Evolutionary conservation across 371 early-diverging fungal genomes (phyloP).

Genomic region (Lichtheimia ornata): DNA sequence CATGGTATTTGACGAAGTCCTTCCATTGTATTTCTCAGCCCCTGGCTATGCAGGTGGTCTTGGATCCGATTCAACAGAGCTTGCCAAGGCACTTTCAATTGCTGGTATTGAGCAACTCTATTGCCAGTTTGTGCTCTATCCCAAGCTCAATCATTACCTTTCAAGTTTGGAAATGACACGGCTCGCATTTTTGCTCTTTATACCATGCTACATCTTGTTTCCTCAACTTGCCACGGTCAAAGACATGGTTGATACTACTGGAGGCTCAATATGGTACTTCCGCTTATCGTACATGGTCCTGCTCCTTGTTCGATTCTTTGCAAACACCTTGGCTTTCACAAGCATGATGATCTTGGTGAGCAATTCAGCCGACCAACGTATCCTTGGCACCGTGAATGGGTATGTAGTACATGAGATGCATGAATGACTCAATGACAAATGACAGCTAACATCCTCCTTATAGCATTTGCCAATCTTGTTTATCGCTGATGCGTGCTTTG

Average conservation of each 20-base stretch:
- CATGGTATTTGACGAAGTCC: slow-evolving; percentile 77
- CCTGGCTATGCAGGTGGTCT: slow-evolving; percentile 53
- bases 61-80: slow-evolving; percentile 42
- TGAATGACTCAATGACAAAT: neutral
- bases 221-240: slow-evolving; percentile 40
- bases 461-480: slow-evolving; percentile 59
- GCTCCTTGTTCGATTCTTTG: slow-evolving; percentile 46
- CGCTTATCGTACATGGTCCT: slow-evolving; percentile 34
- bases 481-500: slow-evolving; percentile 63
- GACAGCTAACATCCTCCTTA: neutral
- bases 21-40: slow-evolving; percentile 63
- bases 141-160: slow-evolving; percentile 42
- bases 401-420: slow-evolving; percentile 1
- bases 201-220: slow-evolving; percentile 42
- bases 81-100: slow-evolving; percentile 44
- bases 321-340: slow-evolving; percentile 62
- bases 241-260: slow-evolving; percentile 18
- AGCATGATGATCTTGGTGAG: slow-evolving; percentile 60
- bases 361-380: slow-evolving; percentile 56
- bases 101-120: slow-evolving; percentile 55
- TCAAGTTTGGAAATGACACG: slow-evolving; percentile 39
- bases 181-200: slow-evolving; percentile 36
- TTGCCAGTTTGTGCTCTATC: slow-evolving; percentile 58
- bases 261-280: slow-evolving; percentile 20
- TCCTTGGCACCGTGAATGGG: slow-evolving; percentile 74